A percentile compares a stretch with the other conserved stretches of the same genome.
Evolutionary conservation across 495 filamentous ascomycete species (phyloP).

Genomic region (Cudoniella acicularis): DNA sequence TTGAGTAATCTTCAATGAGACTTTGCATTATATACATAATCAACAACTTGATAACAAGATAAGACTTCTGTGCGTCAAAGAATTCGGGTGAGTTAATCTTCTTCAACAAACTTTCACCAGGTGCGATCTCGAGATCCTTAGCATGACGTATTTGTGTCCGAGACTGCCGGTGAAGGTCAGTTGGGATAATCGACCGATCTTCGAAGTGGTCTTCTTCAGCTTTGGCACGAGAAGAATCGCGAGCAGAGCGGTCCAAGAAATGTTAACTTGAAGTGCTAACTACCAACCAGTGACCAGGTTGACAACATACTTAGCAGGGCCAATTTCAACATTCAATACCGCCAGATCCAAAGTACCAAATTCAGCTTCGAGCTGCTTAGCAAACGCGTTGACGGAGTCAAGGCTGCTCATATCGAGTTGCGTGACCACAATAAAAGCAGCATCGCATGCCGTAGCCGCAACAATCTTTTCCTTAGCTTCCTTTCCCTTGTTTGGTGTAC

Average conservation of each 20-base stretch:
- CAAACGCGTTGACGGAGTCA: constrained; percentile 43
- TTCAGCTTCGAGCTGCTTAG: constrained; percentile 19
- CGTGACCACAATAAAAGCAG: constrained; percentile 45
- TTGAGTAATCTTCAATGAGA: neutral
- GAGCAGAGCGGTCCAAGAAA: constrained; percentile 43
- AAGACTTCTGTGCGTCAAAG: neutral
- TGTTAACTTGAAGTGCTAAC: constrained; percentile 38
- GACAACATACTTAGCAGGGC: constrained; percentile 25
- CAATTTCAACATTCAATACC: constrained; percentile 50
- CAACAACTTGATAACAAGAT: neutral
- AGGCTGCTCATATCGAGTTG: constrained; percentile 47
- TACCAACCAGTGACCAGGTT: constrained; percentile 42
- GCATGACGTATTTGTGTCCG: neutral
- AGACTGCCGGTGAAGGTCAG: neutral
- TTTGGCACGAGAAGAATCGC: constrained; percentile 43
- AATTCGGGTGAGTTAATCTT: neutral
- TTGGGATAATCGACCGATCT: neutral
- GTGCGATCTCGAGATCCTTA: neutral
- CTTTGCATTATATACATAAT: neutral
- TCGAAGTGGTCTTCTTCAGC: constrained; percentile 27
- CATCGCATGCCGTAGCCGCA: constrained; percentile 29
- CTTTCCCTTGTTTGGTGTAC: constrained; percentile 32
- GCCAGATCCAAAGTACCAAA: constrained; percentile 38
- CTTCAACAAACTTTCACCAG: neutral
- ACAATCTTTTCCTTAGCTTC: constrained; percentile 35